These are phyloP conservation scores for Volvariella volvacea DNA, from an alignment of 1,284 basidiomycete species.

Conservation along the genomic window DNA sequence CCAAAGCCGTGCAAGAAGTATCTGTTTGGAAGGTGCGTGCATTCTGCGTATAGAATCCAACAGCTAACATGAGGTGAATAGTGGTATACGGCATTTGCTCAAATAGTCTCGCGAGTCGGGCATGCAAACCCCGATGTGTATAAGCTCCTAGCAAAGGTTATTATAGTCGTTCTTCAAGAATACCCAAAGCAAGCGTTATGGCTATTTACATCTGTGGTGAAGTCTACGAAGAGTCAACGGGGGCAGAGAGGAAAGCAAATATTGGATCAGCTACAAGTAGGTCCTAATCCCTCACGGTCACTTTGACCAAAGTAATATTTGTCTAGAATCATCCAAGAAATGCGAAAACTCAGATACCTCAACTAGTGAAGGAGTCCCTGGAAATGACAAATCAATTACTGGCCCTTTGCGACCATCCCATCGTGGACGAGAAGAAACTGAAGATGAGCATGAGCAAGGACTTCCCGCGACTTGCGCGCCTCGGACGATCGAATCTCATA, in stretches of 20 bases:
- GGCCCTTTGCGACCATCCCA: conserved; percentile 53
- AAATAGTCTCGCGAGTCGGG: conserved; percentile 92
- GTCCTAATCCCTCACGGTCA: conserved; percentile 8
- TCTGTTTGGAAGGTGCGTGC: conserved; percentile 72
- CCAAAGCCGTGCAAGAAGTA: conserved; percentile 48
- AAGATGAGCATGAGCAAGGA: conserved; percentile 55
- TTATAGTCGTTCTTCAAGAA: conserved; percentile 67
- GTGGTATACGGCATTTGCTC: conserved; percentile 97
- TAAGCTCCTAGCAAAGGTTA: conserved; percentile 61
- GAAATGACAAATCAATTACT: conserved; percentile 68
- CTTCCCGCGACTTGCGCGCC: conserved; percentile 54
- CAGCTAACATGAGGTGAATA: conserved; percentile 23
- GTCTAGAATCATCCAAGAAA: conserved; percentile 15
- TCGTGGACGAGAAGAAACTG: conserved; percentile 41
- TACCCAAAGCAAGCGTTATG: conserved; percentile 94
- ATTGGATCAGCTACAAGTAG: conserved; percentile 61
- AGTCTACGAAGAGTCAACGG: conserved; percentile 73
- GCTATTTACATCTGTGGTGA: conserved; percentile 86
- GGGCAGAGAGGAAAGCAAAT: conserved; percentile 59
- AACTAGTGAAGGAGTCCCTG: conserved; percentile 49
- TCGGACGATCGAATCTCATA: conserved; percentile 66
- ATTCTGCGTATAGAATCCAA: neutral
- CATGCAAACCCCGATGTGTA: conserved; percentile 73
- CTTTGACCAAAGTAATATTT: neutral
- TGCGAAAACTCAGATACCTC: conserved; percentile 32